phyloP scores from a whole-genome alignment of 2,329 filamentous ascomycete species.

The Fusarium stilboides region DNA sequence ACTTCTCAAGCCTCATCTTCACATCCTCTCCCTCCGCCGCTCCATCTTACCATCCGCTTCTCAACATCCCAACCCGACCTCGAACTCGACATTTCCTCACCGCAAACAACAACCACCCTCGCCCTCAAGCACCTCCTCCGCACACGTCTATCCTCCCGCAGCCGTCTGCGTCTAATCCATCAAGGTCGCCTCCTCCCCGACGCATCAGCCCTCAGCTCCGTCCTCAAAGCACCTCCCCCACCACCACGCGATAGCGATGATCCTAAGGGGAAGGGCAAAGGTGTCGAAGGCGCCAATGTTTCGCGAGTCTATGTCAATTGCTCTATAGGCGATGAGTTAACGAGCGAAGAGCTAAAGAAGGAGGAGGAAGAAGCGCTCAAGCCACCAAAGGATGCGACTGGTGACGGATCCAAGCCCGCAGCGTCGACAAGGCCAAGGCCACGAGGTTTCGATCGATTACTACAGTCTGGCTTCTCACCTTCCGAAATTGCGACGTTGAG shows the following conservation, averaged over 20 bases:
- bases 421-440: slow-evolving; percentile 54
- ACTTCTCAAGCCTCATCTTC: slow-evolving; percentile 40
- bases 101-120: slow-evolving; percentile 79
- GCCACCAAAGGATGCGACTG: slow-evolving; percentile 61
- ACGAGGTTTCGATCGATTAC: slow-evolving; percentile 89
- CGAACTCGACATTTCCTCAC: slow-evolving; percentile 79
- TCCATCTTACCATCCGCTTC: slow-evolving; percentile 92
- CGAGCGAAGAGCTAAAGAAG: slow-evolving; percentile 75
- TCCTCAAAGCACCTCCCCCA: slow-evolving; percentile 76
- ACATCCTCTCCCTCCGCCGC: slow-evolving; percentile 56
- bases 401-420: slow-evolving; percentile 58
- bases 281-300: slow-evolving; percentile 64
- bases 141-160: slow-evolving; percentile 75
- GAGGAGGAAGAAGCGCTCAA: slow-evolving; percentile 69
- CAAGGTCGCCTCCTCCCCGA: slow-evolving; percentile 89
- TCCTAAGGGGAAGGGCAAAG: slow-evolving; percentile 71
- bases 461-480: slow-evolving; percentile 84
- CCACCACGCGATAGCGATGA: slow-evolving; percentile 57
- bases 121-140: slow-evolving; percentile 89
- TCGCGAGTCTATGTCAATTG: slow-evolving; percentile 91
- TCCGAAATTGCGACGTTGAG: slow-evolving; percentile 88
- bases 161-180: slow-evolving; percentile 89
- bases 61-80: slow-evolving; percentile 88
- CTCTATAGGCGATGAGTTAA: slow-evolving; percentile 85
- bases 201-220: slow-evolving; percentile 74